Conservation (phyloP, 768 basidiomycete species). For the Tricholoma matsutake region DNA sequence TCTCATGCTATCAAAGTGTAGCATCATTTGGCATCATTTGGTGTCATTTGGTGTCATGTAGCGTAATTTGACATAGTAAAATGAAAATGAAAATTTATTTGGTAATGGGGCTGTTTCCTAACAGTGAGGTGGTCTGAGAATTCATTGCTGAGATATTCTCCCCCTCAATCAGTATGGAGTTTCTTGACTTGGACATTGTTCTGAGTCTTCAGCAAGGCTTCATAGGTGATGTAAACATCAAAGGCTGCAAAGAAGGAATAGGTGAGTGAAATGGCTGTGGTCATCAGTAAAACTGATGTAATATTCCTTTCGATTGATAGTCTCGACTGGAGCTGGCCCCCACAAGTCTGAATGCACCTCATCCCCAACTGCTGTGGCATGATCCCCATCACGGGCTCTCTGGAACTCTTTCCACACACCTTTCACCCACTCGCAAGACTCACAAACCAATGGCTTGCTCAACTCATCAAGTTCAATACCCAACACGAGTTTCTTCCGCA, state of each 20-base stretch:
- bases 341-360: conserved; percentile 33
- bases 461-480: not conserved
- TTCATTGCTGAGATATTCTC: too few species aligned
- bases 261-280: not conserved
- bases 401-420: not conserved
- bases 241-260: too few species aligned
- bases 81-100: too few species aligned
- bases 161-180: too few species aligned
- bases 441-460: not conserved
- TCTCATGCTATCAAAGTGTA: too few species aligned
- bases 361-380: conserved; percentile 5
- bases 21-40: too few species aligned
- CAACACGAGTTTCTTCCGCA: not conserved
- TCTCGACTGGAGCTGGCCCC: conserved; percentile 27
- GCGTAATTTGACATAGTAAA: too few species aligned
- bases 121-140: too few species aligned
- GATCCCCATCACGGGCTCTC: not conserved
- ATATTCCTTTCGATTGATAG: conserved; percentile 18
- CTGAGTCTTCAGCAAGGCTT: not conserved
- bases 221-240: too few species aligned
- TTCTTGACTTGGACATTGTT: not conserved
- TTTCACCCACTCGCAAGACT: not conserved
- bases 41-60: too few species aligned
- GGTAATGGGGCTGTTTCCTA: too few species aligned
- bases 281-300: conserved; percentile 30